These are phyloP conservation scores for Metarhizium rileyi DNA, from an alignment of 2,329 filamentous ascomycete genomes.

Conservation along the genomic window DNA sequence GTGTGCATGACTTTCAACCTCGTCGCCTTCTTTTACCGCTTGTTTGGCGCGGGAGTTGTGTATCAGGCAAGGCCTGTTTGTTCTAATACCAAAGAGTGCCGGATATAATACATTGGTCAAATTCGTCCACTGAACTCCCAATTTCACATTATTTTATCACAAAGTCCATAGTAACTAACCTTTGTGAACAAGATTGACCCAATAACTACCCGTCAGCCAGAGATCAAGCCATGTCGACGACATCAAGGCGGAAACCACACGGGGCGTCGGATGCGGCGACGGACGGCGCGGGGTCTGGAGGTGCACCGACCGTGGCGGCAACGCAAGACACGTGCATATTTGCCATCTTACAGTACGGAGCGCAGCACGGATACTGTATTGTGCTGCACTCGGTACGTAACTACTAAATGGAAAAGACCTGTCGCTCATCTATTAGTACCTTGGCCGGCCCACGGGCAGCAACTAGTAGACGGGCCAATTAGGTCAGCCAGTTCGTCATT, in stretches of 20 bases:
- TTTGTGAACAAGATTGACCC: too few species aligned
- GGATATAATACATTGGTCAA: too few species aligned
- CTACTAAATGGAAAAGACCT: too few species aligned
- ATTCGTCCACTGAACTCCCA: too few species aligned
- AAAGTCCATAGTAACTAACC: too few species aligned
- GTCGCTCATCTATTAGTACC: too few species aligned
- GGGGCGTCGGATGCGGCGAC: constrained; percentile 1
- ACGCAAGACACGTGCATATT: background rate
- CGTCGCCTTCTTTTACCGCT: constrained; percentile 1
- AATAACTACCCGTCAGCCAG: background rate
- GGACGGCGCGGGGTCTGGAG: constrained; percentile 6
- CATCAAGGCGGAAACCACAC: background rate
- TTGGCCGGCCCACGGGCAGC: too few species aligned
- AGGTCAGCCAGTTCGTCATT: too few species aligned
- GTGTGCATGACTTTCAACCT: background rate
- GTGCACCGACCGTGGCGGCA: background rate
- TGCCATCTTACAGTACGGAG: background rate
- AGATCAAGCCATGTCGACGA: background rate
- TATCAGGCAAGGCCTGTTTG: background rate
- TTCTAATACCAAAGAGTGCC: background rate
- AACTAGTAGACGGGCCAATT: too few species aligned
- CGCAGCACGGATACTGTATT: too few species aligned
- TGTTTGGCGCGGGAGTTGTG: constrained; percentile 4
- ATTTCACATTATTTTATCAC: too few species aligned
- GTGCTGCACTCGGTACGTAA: too few species aligned